These are phyloP conservation scores for Przewalskia tangutica DNA, from an alignment of 257 asterid species.

Conservation along the genomic window DNA sequence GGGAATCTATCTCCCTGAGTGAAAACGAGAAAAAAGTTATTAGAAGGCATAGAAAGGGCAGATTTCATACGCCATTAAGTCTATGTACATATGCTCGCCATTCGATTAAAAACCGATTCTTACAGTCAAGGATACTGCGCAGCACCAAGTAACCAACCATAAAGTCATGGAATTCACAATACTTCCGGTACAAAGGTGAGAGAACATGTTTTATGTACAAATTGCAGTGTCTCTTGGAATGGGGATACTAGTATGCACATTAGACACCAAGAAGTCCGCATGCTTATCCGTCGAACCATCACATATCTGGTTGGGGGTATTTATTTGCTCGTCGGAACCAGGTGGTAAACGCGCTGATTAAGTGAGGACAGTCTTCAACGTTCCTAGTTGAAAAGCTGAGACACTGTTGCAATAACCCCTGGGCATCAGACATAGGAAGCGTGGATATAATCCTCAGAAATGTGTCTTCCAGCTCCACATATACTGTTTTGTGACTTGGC, in stretches of 20 bases:
- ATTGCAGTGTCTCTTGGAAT: neutral
- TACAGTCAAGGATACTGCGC: neutral
- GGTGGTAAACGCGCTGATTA: conserved; percentile 74
- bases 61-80: neutral
- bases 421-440: conserved; percentile 68
- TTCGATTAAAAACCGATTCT: neutral
- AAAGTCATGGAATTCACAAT: neutral
- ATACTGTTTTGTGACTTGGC: conserved; percentile 42
- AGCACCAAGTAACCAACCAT: neutral
- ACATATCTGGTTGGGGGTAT: conserved; percentile 4
- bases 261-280: neutral
- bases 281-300: neutral
- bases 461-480: conserved; percentile 67
- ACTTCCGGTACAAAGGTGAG: neutral
- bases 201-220: neutral
- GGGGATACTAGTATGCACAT: neutral
- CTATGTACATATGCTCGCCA: neutral
- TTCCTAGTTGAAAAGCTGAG: conserved; percentile 82
- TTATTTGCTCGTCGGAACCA: conserved; percentile 92
- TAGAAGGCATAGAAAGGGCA: neutral
- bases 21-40: neutral
- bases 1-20: neutral
- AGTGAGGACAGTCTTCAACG: conserved; percentile 82
- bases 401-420: conserved; percentile 71
- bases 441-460: conserved; percentile 82